Conservation (phyloP, 768 basidiomycete species). For the Hirschioporus abietinus region DNA sequence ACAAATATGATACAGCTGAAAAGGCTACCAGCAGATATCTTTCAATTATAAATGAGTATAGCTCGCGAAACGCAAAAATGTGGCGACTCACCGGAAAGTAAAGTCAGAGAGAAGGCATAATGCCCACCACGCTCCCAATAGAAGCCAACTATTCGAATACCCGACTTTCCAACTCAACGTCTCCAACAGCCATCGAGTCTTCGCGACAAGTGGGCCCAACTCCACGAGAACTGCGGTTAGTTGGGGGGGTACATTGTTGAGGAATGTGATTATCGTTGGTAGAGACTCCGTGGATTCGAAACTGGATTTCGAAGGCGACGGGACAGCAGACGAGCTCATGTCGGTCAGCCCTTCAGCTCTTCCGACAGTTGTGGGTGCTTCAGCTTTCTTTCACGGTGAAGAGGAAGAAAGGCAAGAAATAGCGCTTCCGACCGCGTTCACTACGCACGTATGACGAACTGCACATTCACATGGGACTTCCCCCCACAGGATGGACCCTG, state of each 20-base stretch:
- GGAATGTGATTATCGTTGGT: slow-evolving; percentile 35
- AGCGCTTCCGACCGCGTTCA: not conserved
- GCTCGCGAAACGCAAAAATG: not conserved
- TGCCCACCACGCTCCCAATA: slow-evolving; percentile 73
- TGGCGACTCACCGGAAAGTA: slow-evolving; percentile 40
- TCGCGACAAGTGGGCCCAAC: slow-evolving; percentile 50
- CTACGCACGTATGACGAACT: not conserved
- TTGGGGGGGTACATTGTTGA: slow-evolving; percentile 55
- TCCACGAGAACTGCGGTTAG: slow-evolving; percentile 56
- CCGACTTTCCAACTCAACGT: slow-evolving; percentile 50
- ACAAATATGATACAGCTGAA: not conserved
- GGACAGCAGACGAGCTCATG: not conserved
- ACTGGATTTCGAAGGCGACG: not conserved
- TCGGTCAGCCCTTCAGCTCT: not conserved
- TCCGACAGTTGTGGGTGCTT: not conserved
- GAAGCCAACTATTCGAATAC: slow-evolving; percentile 61
- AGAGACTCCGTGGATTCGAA: slow-evolving; percentile 5
- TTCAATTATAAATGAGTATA: not conserved
- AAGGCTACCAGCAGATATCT: slow-evolving; percentile 1
- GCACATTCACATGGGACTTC: not conserved
- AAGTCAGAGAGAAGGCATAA: slow-evolving; percentile 55
- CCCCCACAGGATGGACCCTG: not conserved
- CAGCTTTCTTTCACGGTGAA: not conserved
- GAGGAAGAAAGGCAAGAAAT: not conserved
- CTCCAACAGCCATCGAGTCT: slow-evolving; percentile 38